These are phyloP conservation scores for Cyclotella choctawhatcheeana DNA, from an alignment of 108 stramenopile species.

Conservation along the genomic window DNA sequence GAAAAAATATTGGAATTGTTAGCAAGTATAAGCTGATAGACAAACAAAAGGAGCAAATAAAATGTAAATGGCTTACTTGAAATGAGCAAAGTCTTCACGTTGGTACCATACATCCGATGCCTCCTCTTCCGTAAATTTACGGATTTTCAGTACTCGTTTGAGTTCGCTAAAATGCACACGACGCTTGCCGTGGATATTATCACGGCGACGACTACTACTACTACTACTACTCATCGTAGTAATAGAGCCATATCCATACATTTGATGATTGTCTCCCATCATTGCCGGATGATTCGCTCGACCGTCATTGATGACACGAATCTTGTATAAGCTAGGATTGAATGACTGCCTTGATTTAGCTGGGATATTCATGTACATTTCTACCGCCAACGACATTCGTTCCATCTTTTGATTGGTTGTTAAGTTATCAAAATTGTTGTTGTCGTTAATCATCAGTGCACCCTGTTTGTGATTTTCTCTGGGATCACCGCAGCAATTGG, in stretches of 20 bases:
- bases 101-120: slow-evolving; percentile 39
- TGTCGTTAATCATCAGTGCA: too few relatives aligned
- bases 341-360: slow-evolving; percentile 23
- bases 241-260: slow-evolving; percentile 9
- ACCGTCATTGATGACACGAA: slow-evolving; percentile 11
- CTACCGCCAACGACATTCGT: slow-evolving; percentile 35
- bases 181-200: slow-evolving; percentile 2
- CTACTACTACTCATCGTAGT: not conserved
- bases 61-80: too few relatives aligned
- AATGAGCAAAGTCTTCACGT: slow-evolving; percentile 49
- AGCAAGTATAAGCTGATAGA: too few relatives aligned
- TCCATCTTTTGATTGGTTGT: slow-evolving; percentile 15
- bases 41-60: too few relatives aligned
- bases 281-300: slow-evolving; percentile 4
- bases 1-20: too few relatives aligned
- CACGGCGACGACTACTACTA: too few relatives aligned
- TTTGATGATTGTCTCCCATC: slow-evolving; percentile 18
- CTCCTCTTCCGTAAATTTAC: slow-evolving; percentile 43
- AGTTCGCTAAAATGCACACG: slow-evolving; percentile 43
- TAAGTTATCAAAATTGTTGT: too few relatives aligned
- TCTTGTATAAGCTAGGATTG: slow-evolving; percentile 39
- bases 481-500: not conserved
- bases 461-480: not conserved
- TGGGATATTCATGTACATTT: slow-evolving; percentile 44
- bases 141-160: slow-evolving; percentile 44